Evolutionary conservation across 225 moss, liverwort and hornwort species (phyloP).

Genomic region (Lunularia cruciata): DNA sequence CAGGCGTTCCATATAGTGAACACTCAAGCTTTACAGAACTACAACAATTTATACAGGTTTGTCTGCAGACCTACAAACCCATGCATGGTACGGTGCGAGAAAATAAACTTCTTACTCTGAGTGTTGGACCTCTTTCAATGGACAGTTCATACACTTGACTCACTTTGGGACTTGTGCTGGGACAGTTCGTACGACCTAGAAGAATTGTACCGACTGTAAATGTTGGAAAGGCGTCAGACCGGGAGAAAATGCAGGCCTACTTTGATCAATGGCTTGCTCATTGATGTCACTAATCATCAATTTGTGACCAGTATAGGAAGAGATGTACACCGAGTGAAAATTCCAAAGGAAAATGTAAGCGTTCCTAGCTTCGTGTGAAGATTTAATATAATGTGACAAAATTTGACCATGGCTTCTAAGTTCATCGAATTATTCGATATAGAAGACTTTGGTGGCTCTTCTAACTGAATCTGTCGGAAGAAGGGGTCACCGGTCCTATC

Average conservation of each 20-base stretch:
- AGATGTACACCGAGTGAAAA: too few species aligned
- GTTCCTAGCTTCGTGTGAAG: too few species aligned
- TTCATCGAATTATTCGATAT: too few species aligned
- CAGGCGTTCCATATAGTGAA: constrained; percentile 90
- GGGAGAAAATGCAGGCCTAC: constrained; percentile 68
- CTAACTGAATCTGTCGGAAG: too few species aligned
- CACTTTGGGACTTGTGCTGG: not conserved
- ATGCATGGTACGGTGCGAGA: not conserved
- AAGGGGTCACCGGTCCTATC: too few species aligned
- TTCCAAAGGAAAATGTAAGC: too few species aligned
- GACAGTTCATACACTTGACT: not conserved
- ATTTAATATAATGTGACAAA: too few species aligned
- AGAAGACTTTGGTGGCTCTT: too few species aligned
- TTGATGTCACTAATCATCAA: not conserved
- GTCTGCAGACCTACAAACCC: not conserved
- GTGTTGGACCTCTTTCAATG: too few species aligned
- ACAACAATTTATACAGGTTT: constrained; percentile 71
- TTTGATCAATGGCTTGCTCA: constrained; percentile 68
- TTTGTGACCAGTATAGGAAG: not conserved
- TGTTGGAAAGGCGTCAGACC: constrained; percentile 68
- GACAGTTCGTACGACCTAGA: constrained; percentile 70
- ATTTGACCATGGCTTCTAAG: too few species aligned
- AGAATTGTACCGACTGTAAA: constrained; percentile 88
- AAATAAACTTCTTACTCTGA: not conserved
- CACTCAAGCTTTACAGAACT: constrained; percentile 90